Evolutionary conservation across 2,329 filamentous ascomycete genomes (phyloP), one percentile per base, ranked within the genome.

Genomic region (Penicillium sp.): DNA sequence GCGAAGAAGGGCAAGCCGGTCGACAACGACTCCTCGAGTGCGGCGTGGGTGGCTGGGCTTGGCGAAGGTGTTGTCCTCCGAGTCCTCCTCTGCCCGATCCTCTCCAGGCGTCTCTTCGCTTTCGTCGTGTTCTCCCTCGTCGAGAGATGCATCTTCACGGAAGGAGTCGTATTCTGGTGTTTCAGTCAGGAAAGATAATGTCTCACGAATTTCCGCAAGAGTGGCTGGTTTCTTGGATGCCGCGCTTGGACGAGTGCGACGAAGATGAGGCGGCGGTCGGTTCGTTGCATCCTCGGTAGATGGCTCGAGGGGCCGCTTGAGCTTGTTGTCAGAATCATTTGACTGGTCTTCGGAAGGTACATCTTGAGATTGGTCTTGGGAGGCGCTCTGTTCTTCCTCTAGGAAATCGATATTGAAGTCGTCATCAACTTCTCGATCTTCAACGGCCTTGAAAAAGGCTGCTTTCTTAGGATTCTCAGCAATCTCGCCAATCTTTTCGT

Each of bases 401-500:
- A 91, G 75, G 65, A 96, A 88, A 61, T 92, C 89, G 72, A 89
- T 83, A 51, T 91, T 88, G 51, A 94, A 87, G 43, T 90, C 89
- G 56, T 82, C 80, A 21, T 81, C 80, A n/a, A 64, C 81, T 81
- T 87, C 89, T 47, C 84, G 84, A 68, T 97, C 92, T 66, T 96
- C 92, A 49, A 99, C 90, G 6, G 91, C 91, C 60, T 86, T 87
- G 63, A 99, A 82, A 77, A 99, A 99, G 0, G 94, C 94, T 57
- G 89, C 83, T 70, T 92, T 93, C 69, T 93, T 92, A 2, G 90
- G 90, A 65, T 95, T 92, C 69, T 91, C 86, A 32, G 91, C 92
- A 59, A 97, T 91, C 73, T 93, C 92, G 69, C 89, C 91, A 64
- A 99, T 86, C 36, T 91, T 91, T 72, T 96, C 92, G 67, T 97